Evolutionary conservation across 495 filamentous ascomycete genomes (phyloP).

Genomic region (Lasiosphaeriaceae sp.): DNA sequence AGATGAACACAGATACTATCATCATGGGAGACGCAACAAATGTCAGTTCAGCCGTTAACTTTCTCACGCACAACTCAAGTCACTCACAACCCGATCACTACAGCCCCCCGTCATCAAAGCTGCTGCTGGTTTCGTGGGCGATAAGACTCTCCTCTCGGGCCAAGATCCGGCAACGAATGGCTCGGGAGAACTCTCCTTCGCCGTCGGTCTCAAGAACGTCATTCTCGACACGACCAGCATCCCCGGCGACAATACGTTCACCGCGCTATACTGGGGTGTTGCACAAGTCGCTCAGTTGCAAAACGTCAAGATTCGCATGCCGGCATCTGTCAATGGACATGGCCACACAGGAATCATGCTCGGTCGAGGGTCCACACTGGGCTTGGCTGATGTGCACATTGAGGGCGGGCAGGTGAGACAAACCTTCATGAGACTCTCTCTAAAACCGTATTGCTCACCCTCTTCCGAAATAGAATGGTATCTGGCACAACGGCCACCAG

Average conservation of each 20-base stretch:
- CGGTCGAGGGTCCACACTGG: constrained; percentile 46
- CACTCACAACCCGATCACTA: not conserved
- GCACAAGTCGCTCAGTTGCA: constrained; percentile 63
- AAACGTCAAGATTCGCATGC: constrained; percentile 67
- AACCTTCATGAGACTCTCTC: too few relatives aligned
- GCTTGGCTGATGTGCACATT: constrained; percentile 32
- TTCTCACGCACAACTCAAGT: not conserved
- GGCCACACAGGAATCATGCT: constrained; percentile 64
- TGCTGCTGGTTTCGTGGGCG: constrained; percentile 38
- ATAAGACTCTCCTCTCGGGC: constrained; percentile 39
- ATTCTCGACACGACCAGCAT: constrained; percentile 63
- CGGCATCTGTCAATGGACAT: constrained; percentile 34
- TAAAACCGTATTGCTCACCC: constrained; percentile 28
- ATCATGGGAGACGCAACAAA: constrained; percentile 65
- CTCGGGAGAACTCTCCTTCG: constrained; percentile 47
- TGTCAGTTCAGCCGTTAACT: constrained; percentile 23
- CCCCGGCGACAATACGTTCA: constrained; percentile 37
- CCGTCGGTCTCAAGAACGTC: constrained; percentile 63
- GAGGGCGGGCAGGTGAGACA: constrained; percentile 32
- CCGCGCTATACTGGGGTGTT: constrained; percentile 69
- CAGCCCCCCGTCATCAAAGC: constrained; percentile 58
- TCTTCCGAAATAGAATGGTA: constrained; percentile 39
- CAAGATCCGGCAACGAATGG: constrained; percentile 31
- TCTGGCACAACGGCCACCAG: constrained; percentile 60
- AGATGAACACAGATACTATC: constrained; percentile 55